Percentiles rank a stretch among this genome's conserved stretches.
phyloP scores from a whole-genome alignment of 2,329 filamentous ascomycete genomes.

The Neodidymelliopsis sp. region DNA sequence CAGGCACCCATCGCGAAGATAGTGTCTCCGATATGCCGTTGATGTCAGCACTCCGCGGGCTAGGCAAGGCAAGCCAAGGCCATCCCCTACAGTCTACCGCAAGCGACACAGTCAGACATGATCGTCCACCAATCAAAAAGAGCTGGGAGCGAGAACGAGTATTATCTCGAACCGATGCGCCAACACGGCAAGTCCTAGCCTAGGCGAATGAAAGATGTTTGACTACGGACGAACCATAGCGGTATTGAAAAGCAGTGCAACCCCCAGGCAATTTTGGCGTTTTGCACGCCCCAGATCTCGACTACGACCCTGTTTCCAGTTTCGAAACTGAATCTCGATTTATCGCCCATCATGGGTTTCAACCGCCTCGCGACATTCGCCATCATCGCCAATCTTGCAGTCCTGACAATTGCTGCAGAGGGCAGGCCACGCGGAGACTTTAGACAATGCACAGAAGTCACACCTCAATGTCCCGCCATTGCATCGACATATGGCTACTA shows the following conservation, averaged over 20 bases:
- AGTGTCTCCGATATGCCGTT: slow-evolving; percentile 1
- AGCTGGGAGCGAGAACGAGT: slow-evolving; percentile 19
- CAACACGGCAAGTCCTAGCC: slow-evolving; percentile 9
- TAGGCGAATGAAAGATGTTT: slow-evolving; percentile 4
- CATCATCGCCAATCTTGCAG: slow-evolving; percentile 2
- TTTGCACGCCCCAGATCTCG: slow-evolving; percentile 3
- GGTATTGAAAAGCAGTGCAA: slow-evolving; percentile 12
- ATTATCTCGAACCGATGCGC: slow-evolving; percentile 7
- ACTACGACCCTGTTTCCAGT: neutral
- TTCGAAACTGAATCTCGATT: neutral
- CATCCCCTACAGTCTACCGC: slow-evolving; percentile 1
- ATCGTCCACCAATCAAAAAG: slow-evolving; percentile 14
- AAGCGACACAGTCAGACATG: slow-evolving; percentile 11
- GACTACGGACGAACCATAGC: slow-evolving; percentile 6
- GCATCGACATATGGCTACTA: slow-evolving; percentile 52
- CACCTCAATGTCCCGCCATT: slow-evolving; percentile 39
- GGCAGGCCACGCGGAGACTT: slow-evolving; percentile 33
- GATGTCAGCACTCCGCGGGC: neutral
- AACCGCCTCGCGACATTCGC: slow-evolving; percentile 6
- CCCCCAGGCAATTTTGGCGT: neutral
- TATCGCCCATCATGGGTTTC: slow-evolving; percentile 1
- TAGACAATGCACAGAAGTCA: slow-evolving; percentile 32
- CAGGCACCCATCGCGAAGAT: neutral
- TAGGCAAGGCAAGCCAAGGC: neutral
- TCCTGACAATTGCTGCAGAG: slow-evolving; percentile 18